These are phyloP conservation scores for Candida berthetii DNA, from an alignment of 805 yeast genomes.

Conservation along the genomic window DNA sequence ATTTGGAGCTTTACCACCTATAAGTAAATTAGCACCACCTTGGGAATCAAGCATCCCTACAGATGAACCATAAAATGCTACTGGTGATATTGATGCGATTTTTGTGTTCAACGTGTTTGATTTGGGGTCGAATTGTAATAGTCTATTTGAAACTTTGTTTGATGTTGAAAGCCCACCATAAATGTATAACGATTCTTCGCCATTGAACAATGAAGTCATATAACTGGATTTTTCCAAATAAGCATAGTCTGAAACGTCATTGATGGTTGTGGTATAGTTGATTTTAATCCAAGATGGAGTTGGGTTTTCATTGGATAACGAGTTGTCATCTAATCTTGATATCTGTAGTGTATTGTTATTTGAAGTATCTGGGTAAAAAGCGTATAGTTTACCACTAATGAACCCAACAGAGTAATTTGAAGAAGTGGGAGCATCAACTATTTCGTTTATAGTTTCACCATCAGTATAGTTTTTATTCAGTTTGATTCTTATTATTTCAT, in stretches of 20 bases:
- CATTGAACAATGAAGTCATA: constrained; percentile 31
- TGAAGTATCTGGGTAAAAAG: neutral
- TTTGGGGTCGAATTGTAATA: constrained; percentile 36
- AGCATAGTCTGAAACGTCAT: constrained; percentile 1
- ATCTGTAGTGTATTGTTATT: neutral
- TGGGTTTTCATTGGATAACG: neutral
- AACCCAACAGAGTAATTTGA: neutral
- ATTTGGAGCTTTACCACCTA: constrained; percentile 57
- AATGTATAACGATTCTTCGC: constrained; percentile 35
- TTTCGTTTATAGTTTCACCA: neutral
- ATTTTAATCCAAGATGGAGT: constrained; percentile 10
- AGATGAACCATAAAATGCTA: constrained; percentile 48
- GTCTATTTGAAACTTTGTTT: constrained; percentile 29
- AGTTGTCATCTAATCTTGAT: neutral
- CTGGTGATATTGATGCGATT: constrained; percentile 46
- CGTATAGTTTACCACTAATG: neutral
- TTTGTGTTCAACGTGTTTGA: constrained; percentile 29
- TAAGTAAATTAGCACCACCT: constrained; percentile 41
- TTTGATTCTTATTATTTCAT: neutral
- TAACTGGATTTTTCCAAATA: constrained; percentile 28
- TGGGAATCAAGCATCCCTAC: constrained; percentile 30
- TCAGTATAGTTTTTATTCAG: neutral
- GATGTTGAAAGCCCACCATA: constrained; percentile 40
- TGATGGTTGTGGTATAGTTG: constrained; percentile 9
- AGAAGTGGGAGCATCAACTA: neutral